A percentile compares a stretch with the other conserved stretches of the same genome.
phyloP scores from a whole-genome alignment of 2,329 filamentous ascomycete species.

The Daldinia sp. region DNA sequence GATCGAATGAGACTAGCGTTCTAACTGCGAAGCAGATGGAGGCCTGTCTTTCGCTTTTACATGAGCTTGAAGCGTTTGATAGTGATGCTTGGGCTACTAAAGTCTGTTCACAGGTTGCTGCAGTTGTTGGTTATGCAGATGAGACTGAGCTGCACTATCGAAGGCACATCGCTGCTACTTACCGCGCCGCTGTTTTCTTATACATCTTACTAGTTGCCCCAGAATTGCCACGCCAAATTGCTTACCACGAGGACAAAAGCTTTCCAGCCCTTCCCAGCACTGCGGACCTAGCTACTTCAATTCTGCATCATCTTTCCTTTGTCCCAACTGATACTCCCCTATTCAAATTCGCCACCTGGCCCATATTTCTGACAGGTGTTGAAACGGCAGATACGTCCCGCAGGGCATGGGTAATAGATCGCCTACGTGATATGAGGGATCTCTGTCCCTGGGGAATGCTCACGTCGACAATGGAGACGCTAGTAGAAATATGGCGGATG shows the following conservation, averaged over 20 bases:
- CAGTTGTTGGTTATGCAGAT: constrained; percentile 49
- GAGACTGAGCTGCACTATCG: constrained; percentile 56
- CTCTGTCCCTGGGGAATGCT: constrained; percentile 65
- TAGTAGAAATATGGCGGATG: constrained; percentile 61
- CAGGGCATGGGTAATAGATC: constrained; percentile 64
- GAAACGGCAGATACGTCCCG: constrained; percentile 62
- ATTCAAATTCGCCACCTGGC: constrained; percentile 72
- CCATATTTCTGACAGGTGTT: constrained; percentile 68
- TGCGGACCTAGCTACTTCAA: constrained; percentile 61
- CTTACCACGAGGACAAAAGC: constrained; percentile 14
- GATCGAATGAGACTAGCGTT: constrained; percentile 42
- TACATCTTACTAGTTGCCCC: constrained; percentile 58
- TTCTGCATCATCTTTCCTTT: constrained; percentile 63
- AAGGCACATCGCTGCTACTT: constrained; percentile 59
- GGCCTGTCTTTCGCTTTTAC: constrained; percentile 55
- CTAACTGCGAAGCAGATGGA: constrained; percentile 53
- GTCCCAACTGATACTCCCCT: constrained; percentile 63
- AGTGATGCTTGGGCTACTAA: constrained; percentile 58
- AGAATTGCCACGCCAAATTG: constrained; percentile 41
- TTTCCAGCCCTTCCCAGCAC: constrained; percentile 56
- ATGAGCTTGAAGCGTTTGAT: constrained; percentile 58
- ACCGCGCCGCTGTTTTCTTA: constrained; percentile 61
- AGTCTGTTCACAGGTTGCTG: constrained; percentile 52
- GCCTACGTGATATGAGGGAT: constrained; percentile 59
- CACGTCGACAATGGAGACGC: constrained; percentile 62